Evolutionary conservation across 208 protist species (phyloP).

Genomic region (Herpetomonas samuelpessoai): DNA sequence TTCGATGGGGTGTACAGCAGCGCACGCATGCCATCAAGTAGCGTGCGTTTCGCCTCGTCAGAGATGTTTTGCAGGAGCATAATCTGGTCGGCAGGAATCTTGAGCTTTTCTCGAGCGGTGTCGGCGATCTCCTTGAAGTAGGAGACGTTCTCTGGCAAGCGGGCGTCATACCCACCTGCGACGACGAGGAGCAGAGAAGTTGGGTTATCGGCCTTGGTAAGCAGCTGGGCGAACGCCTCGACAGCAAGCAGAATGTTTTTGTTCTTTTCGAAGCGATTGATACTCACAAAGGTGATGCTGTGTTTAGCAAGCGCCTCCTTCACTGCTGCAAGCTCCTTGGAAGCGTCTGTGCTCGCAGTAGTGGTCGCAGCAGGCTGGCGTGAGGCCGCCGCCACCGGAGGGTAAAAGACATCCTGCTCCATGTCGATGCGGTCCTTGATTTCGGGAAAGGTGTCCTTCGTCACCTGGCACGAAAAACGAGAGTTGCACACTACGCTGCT

Average conservation of each 20-base stretch:
- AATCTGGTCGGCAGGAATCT: constrained; percentile 28
- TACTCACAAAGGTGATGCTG: constrained; percentile 88
- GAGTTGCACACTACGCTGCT: constrained; percentile 82
- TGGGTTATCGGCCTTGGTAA: constrained; percentile 17
- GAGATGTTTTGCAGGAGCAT: constrained; percentile 84
- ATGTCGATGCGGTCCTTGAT: constrained; percentile 30
- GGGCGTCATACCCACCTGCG: constrained; percentile 84
- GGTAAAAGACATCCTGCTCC: constrained; percentile 71
- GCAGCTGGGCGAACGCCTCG: constrained; percentile 50
- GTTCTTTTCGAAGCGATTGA: constrained; percentile 98
- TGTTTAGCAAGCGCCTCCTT: neutral
- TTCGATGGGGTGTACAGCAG: constrained; percentile 93
- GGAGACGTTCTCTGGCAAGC: constrained; percentile 78
- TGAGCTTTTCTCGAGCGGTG: constrained; percentile 27
- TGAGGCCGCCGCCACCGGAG: constrained; percentile 43
- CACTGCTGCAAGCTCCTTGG: constrained; percentile 10
- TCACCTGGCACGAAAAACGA: constrained; percentile 57
- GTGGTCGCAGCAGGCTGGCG: neutral
- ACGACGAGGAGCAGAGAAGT: constrained; percentile 60
- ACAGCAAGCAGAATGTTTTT: constrained; percentile 96
- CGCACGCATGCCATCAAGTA: constrained; percentile 71
- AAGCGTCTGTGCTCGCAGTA: constrained; percentile 8
- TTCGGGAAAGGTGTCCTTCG: constrained; percentile 51
- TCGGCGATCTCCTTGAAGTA: constrained; percentile 72
- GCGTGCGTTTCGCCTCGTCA: constrained; percentile 47